These are phyloP conservation scores for Posidonia oceanica DNA, from an alignment of 116 monocot species.

Conservation along the genomic window DNA sequence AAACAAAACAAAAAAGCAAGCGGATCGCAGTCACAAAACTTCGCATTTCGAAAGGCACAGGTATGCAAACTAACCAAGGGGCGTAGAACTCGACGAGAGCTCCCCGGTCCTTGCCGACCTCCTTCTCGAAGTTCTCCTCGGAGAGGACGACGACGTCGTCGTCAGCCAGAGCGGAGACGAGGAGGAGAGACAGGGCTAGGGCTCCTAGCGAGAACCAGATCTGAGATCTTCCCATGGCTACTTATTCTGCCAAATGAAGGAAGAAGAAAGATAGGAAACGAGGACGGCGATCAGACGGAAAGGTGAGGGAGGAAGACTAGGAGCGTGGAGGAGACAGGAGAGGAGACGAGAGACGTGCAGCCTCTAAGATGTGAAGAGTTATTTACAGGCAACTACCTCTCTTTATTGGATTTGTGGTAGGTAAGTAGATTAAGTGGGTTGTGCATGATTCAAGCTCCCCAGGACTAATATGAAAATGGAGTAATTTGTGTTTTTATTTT, in stretches of 20 bases:
- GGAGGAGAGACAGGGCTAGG: conserved; percentile 22
- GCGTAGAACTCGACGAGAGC: conserved; percentile 99
- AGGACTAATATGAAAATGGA: too few species aligned
- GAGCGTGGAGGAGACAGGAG: too few species aligned
- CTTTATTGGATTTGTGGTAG: too few species aligned
- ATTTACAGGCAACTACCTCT: too few species aligned
- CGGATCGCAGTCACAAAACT: background rate
- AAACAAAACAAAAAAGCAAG: background rate
- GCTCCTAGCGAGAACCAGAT: conserved; percentile 26
- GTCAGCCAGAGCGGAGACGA: conserved; percentile 19
- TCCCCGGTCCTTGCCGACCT: conserved; percentile 83
- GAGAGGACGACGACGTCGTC: conserved; percentile 65
- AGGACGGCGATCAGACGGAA: background rate
- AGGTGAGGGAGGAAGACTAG: too few species aligned
- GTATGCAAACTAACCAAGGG: conserved; percentile 35
- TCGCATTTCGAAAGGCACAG: background rate
- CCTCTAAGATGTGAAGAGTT: too few species aligned
- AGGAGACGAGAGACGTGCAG: too few species aligned
- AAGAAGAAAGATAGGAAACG: background rate
- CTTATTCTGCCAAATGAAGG: background rate
- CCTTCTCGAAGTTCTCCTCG: conserved; percentile 69
- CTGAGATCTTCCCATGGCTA: conserved; percentile 49
- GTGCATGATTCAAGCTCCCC: too few species aligned
- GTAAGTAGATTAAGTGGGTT: too few species aligned
- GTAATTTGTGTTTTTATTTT: too few species aligned